These are phyloP conservation scores for Manihot esculenta DNA, from an alignment of 441 rosid genomes.

Conservation along the genomic window DNA sequence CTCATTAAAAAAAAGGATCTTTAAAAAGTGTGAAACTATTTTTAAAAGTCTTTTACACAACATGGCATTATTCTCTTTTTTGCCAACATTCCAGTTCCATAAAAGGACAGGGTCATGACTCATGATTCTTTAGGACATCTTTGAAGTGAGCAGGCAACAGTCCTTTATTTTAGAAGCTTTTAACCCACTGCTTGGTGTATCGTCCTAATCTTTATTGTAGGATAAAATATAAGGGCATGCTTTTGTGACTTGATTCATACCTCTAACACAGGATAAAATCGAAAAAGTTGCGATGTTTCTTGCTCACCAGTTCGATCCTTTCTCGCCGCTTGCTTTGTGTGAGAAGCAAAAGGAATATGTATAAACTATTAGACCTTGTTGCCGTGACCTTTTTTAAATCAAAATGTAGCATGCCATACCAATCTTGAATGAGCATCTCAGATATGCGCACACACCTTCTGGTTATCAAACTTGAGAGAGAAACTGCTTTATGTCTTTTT, in stretches of 20 bases:
- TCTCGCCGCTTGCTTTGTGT: conserved; percentile 84
- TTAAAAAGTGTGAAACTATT: too few relatives aligned
- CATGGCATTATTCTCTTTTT: too few relatives aligned
- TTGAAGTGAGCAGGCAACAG: neutral
- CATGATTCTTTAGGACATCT: conserved; percentile 1
- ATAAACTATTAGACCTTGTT: conserved; percentile 11
- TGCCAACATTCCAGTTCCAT: neutral
- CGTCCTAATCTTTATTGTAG: neutral
- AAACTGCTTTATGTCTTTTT: conserved; percentile 62
- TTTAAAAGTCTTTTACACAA: too few relatives aligned
- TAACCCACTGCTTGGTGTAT: neutral
- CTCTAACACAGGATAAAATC: conserved; percentile 95
- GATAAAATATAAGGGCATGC: neutral
- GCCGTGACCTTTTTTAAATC: neutral
- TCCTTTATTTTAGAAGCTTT: neutral
- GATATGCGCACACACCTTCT: conserved; percentile 54
- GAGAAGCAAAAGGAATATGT: conserved; percentile 29
- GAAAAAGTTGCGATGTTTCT: conserved; percentile 81
- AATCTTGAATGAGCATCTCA: conserved; percentile 9
- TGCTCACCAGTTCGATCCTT: conserved; percentile 78
- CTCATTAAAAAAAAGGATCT: too few relatives aligned
- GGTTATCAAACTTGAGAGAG: conserved; percentile 79
- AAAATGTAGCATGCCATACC: neutral
- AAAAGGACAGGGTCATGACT: neutral
- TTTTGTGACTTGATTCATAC: conserved; percentile 33